phyloP scores from a whole-genome alignment of 305 asterid genomes.

The Fraxinus angustifolia region DNA sequence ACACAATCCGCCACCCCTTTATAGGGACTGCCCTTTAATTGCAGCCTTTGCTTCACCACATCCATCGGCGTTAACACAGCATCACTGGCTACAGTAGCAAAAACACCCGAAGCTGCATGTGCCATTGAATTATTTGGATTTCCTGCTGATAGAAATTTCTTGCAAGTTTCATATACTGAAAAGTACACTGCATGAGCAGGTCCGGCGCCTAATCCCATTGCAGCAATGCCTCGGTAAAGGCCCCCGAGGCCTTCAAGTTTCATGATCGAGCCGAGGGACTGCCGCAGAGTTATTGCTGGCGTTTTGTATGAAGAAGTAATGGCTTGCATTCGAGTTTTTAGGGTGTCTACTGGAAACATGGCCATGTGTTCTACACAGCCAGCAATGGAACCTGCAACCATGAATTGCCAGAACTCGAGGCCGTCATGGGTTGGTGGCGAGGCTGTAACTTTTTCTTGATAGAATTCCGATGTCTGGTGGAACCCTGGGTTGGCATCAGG shows the following conservation, averaged over 20 bases:
- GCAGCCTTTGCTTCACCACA: constrained; percentile 67
- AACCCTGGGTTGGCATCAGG: constrained; percentile 1
- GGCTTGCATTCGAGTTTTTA: constrained; percentile 68
- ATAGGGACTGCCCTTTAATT: constrained; percentile 57
- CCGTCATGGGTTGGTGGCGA: constrained; percentile 42
- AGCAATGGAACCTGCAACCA: constrained; percentile 64
- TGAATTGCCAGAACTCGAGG: constrained; percentile 60
- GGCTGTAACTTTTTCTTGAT: constrained; percentile 10
- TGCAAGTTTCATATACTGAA: constrained; percentile 49
- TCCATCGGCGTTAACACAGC: constrained; percentile 70
- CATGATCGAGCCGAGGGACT: constrained; percentile 41
- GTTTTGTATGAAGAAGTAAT: constrained; percentile 33
- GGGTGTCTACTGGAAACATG: constrained; percentile 62
- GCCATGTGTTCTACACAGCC: constrained; percentile 68
- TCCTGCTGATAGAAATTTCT: constrained; percentile 30
- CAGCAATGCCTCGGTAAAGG: constrained; percentile 53
- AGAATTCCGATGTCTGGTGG: constrained; percentile 7
- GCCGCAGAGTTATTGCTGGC: constrained; percentile 32
- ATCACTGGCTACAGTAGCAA: constrained; percentile 55
- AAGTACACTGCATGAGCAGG: constrained; percentile 68
- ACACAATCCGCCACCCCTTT: constrained; percentile 55
- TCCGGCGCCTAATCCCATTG: constrained; percentile 62
- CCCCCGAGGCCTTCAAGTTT: constrained; percentile 39
- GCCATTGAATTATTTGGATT: constrained; percentile 38
- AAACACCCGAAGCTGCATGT: constrained; percentile 51